Evolutionary conservation across 192 early-diverging fungal species (phyloP).

Genomic region (Anaeromyces robustus): DNA sequence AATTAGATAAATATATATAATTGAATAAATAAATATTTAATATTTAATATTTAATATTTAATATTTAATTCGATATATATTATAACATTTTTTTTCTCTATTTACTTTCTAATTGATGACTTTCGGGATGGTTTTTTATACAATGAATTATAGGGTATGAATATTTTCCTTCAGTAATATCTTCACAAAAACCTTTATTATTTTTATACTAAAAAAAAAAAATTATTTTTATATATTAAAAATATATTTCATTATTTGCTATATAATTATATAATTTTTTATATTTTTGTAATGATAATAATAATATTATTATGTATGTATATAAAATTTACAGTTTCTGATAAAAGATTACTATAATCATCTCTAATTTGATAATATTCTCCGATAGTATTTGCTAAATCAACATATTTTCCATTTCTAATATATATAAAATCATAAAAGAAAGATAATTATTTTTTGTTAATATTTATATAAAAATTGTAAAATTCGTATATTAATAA

Average conservation of each 20-base stretch:
- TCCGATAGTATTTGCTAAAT: conserved; percentile 73
- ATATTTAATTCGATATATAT: no score
- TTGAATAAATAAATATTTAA: no score
- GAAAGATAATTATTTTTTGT: no score
- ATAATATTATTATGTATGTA: not conserved
- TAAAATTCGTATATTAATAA: not conserved
- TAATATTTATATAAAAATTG: not conserved
- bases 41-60: no score
- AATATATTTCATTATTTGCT: not conserved
- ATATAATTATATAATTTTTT: no score
- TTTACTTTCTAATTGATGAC: conserved; percentile 59
- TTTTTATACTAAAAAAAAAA: conserved; percentile 52
- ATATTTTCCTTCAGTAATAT: conserved; percentile 97
- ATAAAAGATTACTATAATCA: conserved; percentile 89
- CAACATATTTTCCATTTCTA: conserved; percentile 49
- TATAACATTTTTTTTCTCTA: not conserved
- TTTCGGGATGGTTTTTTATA: conserved; percentile 39
- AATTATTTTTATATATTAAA: not conserved
- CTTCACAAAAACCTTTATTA: conserved; percentile 97
- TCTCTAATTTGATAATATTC: conserved; percentile 94
- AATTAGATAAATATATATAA: no score
- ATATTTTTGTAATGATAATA: conserved; percentile 1
- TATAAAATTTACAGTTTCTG: conserved; percentile 50
- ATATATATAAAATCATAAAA: not conserved
- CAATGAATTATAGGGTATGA: conserved; percentile 87